Percentiles rank a stretch among this genome's conserved stretches.
These are phyloP conservation scores for Neoboletus brunneissimus DNA, from an alignment of 768 basidiomycete species.

Conservation along the genomic window DNA sequence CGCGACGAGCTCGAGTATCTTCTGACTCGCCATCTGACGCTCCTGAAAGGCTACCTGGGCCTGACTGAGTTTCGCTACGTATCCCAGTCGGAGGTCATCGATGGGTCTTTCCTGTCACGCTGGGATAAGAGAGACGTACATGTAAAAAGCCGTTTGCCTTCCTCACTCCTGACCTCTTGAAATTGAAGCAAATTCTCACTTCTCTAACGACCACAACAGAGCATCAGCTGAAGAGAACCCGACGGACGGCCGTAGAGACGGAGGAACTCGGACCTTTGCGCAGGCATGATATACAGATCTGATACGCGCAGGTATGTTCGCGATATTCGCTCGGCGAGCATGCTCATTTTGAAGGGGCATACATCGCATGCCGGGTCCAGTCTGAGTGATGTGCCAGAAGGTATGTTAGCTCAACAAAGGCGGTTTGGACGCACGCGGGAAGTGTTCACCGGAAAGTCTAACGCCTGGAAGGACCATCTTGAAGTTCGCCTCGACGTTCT, in stretches of 20 bases:
- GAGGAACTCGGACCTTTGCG: slow-evolving; percentile 13
- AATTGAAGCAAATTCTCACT: slow-evolving; percentile 19
- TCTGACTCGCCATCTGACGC: too few species aligned
- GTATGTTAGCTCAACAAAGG: too few species aligned
- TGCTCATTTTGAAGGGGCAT: slow-evolving; percentile 24
- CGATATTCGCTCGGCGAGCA: slow-evolving; percentile 21
- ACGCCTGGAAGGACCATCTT: too few species aligned
- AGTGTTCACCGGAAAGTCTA: too few species aligned
- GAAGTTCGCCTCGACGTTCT: too few species aligned
- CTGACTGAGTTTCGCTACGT: too few species aligned
- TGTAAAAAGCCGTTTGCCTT: slow-evolving; percentile 12
- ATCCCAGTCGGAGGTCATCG: neutral
- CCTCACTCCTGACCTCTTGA: slow-evolving; percentile 19
- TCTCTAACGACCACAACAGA: neutral
- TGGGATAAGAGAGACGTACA: neutral
- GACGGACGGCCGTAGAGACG: neutral
- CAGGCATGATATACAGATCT: slow-evolving; percentile 20
- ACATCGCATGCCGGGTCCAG: too few species aligned
- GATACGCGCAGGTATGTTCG: slow-evolving; percentile 18
- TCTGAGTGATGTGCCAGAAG: too few species aligned
- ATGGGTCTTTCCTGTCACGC: too few species aligned
- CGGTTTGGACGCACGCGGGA: too few species aligned
- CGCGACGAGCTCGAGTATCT: too few species aligned
- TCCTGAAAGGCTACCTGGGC: too few species aligned
- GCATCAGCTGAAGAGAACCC: neutral